These are phyloP conservation scores for Salmacisia buchloeana DNA, from an alignment of 1,284 basidiomycete species.

Conservation along the genomic window DNA sequence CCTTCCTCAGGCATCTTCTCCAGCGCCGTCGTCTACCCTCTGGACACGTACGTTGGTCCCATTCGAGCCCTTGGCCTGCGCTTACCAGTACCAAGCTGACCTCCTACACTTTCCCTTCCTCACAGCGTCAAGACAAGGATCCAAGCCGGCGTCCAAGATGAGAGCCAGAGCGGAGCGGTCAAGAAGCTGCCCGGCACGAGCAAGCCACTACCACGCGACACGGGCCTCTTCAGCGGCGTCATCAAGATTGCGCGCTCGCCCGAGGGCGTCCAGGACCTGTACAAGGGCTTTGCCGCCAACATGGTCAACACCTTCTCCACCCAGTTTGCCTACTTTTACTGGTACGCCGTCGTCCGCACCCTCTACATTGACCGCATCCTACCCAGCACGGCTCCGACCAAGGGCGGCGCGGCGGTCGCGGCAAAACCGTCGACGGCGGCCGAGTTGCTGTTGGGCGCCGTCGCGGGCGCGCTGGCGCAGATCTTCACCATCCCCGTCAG, in stretches of 20 bases:
- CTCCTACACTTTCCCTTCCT: neutral
- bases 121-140: slow-evolving; percentile 87
- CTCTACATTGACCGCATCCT: slow-evolving; percentile 57
- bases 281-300: slow-evolving; percentile 90
- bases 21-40: slow-evolving; percentile 72
- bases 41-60: slow-evolving; percentile 63
- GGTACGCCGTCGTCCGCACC: slow-evolving; percentile 83
- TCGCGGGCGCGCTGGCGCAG: slow-evolving; percentile 89
- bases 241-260: slow-evolving; percentile 39
- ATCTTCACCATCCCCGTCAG: slow-evolving; percentile 97
- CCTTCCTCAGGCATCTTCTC: slow-evolving; percentile 41
- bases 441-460: slow-evolving; percentile 72
- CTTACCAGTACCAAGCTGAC: neutral
- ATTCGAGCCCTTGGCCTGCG: slow-evolving; percentile 36
- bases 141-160: slow-evolving; percentile 55
- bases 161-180: neutral
- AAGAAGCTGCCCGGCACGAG: slow-evolving; percentile 36
- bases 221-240: slow-evolving; percentile 41
- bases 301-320: slow-evolving; percentile 96
- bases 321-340: slow-evolving; percentile 98
- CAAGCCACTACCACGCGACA: slow-evolving; percentile 49
- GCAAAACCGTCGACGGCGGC: slow-evolving; percentile 33
- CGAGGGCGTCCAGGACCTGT: slow-evolving; percentile 61
- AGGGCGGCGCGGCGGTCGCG: neutral
- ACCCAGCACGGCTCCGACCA: slow-evolving; percentile 13